Base-by-base conservation (phyloP, 352 stramenopile species). In the Globisporangium ultimum region DNA sequence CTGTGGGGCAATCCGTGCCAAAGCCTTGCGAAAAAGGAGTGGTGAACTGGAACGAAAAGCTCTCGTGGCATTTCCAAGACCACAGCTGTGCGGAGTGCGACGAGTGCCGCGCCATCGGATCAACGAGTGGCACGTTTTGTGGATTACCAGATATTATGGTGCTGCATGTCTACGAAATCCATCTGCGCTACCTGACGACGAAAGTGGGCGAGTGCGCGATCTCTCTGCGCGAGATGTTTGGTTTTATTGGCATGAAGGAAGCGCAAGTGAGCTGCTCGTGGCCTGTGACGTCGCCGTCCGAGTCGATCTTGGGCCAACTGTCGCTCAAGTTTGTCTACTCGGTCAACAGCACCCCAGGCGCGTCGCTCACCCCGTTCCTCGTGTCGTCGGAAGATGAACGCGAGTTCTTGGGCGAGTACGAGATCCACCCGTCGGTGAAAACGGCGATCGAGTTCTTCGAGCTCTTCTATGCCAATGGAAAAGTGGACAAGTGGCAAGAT, bases 131-230 rank as follows among this genome's bases (percentile, higher is more conserved):
- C 36, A 74, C 70, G 11, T 94, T 92, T 61, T 86, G 76, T 18
- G 85, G 82, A 0, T 58, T 94, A 6, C 85, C 85, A 1, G 85
- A 94, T 48, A 81, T 92, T 15, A 80, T 94, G 64, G 76, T 94
- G 48, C 60, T 94, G 11, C 80, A 92, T 55, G 77, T 94, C 48
- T 89, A 92, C 64, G 85, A 94, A 60, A 87, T 92, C 48, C 80
- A 89, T 48, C 65, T 94, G 67, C 82, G 82, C 43, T 90, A 89
- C 48, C 67, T 92, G 0, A 94, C 82, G 10, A 94, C 85, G 43
- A 94, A 94, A 64, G 88, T 94, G 32, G 85, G 85, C 18, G 79
- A 89, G 53, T 74, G 88, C 0, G 77, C 83, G 8, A 66, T 94
- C 32, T 92, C 82, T 22, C 66, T 94, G 21, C 76, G 80, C 17